Evolutionary conservation across 2,329 filamentous ascomycete species (phyloP).

Genomic region (Monosporascus sp.): DNA sequence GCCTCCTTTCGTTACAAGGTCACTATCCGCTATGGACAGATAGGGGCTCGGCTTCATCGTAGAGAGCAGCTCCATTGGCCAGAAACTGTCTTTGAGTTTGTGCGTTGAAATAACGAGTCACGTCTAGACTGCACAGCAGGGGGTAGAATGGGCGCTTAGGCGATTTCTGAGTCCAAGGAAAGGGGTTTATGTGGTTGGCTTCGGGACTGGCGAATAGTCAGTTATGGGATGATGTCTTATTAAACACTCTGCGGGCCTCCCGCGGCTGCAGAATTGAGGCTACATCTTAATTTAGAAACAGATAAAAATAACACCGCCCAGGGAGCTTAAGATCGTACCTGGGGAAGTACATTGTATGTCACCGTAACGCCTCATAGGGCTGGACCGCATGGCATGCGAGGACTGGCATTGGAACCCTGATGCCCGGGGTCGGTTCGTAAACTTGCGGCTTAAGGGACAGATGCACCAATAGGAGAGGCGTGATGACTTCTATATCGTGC

Average conservation of each 20-base stretch:
- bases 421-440: neutral
- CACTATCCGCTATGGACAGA: no score
- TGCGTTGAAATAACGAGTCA: neutral
- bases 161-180: neutral
- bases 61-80: conserved; percentile 5
- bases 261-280: conserved; percentile 32
- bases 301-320: conserved; percentile 26
- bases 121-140: conserved; percentile 1
- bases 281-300: conserved; percentile 33
- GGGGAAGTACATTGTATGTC: neutral
- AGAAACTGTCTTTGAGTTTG: conserved; percentile 1
- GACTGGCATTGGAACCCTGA: neutral
- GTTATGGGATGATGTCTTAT: conserved; percentile 25
- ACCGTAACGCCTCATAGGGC: neutral
- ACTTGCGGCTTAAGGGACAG: neutral
- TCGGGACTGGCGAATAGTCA: neutral
- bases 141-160: neutral
- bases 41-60: no score
- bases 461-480: neutral
- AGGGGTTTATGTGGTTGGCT: neutral
- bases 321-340: conserved; percentile 1
- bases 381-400: neutral
- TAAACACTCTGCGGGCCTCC: conserved; percentile 28
- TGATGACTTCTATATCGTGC: neutral
- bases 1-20: no score